Base-by-base conservation (phyloP, 352 stramenopile species). In the Globisporangium radiosum region DNA sequence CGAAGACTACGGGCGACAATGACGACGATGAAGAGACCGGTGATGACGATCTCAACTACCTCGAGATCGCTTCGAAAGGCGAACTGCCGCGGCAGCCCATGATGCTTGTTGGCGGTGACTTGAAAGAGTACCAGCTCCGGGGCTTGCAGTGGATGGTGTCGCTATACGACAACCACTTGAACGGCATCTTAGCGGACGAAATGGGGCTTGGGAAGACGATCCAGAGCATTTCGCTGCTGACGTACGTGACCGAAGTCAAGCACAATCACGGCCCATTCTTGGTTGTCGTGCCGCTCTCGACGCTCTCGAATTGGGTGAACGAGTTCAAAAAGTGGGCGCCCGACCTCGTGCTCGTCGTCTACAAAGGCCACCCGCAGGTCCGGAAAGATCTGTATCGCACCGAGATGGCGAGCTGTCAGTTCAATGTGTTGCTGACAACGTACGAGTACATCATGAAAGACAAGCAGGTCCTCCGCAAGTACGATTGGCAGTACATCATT, bases 111-210 rank as follows among this genome's bases (percentile, higher is more conserved):
- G 95, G 95, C 66, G 97, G 97, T 5, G 87, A 92, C 52, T 68
- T 99, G 57, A 98, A 98, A 59, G 85, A 97, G 54, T 99, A 99
- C 68, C 97, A 99, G 74, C 59, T 99, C 49, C 95, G 98, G 57
- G 97, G 97, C 17, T 72, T 99, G 48, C 98, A 99, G 73, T 99
- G 97, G 97, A 99, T 99, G 95, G 97, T 99, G 48, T 95, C 97
- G 40, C 79, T 99, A 37, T 97, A 98, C 54, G 88, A 99, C 65
- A 98, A 99, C 65, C 94, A 97, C 51, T 72, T 99, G 51, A 99
- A 99, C 75, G 97, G 97, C 37, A 99, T 99, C 63, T 70, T 99
- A 44, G 97, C 97, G 0, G 97, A 99, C 79, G 96, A 98, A 69
- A 98, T 98, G 94, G 90, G 94, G 54, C 69, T 95, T 7, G 85